These are phyloP conservation scores for Paraconiothyrium brasiliense DNA, from an alignment of 2,329 filamentous ascomycete species.

Conservation along the genomic window DNA sequence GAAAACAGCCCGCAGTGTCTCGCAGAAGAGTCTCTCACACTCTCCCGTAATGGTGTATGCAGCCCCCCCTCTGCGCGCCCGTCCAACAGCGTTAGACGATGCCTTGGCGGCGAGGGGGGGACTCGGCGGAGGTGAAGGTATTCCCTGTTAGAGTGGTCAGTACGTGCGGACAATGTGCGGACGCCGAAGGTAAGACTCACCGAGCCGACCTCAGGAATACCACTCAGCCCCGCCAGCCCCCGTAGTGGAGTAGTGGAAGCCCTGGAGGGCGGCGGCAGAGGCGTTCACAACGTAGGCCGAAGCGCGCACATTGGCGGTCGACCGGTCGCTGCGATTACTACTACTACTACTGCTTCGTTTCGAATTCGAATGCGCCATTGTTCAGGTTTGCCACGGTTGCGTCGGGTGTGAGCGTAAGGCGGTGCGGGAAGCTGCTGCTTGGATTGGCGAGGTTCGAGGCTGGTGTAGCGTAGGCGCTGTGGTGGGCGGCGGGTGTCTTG, in stretches of 20 bases:
- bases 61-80: constrained; percentile 80
- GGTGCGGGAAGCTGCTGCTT: constrained; percentile 9
- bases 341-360: constrained; percentile 81
- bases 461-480: constrained; percentile 4
- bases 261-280: constrained; percentile 74
- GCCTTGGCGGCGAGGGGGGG: constrained; percentile 84
- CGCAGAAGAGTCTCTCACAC: constrained; percentile 99
- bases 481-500: constrained; percentile 6
- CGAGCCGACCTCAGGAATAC: constrained; percentile 58
- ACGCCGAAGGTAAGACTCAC: constrained; percentile 36
- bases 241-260: constrained; percentile 96
- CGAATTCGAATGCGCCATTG: constrained; percentile 76
- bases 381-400: constrained; percentile 58
- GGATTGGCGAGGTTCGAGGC: not conserved
- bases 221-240: constrained; percentile 71
- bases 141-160: constrained; percentile 65
- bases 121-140: constrained; percentile 85
- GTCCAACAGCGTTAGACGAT: constrained; percentile 62
- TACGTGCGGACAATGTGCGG: not conserved
- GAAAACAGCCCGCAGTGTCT: constrained; percentile 92
- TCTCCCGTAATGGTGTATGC: constrained; percentile 96
- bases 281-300: constrained; percentile 87
- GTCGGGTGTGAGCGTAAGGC: constrained; percentile 21
- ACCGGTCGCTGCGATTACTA: constrained; percentile 66
- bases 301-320: constrained; percentile 81